These are phyloP conservation scores for Aegle marmelos DNA, from an alignment of 345 rosid genomes.

Conservation along the genomic window DNA sequence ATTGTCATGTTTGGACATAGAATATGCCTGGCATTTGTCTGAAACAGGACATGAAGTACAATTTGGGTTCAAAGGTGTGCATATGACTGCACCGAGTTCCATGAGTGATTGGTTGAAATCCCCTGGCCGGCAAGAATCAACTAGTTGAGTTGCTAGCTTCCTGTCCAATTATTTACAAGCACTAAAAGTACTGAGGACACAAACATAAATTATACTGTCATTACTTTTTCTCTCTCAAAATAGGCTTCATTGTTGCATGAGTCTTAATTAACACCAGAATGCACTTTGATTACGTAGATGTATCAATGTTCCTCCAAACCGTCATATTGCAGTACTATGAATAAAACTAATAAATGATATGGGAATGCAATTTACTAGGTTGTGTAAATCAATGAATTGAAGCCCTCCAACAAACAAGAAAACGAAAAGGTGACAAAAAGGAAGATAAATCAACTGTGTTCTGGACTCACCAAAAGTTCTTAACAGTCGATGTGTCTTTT, in stretches of 20 bases:
- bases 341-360: background rate
- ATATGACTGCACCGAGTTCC: slow-evolving; percentile 95
- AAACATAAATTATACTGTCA: background rate
- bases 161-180: slow-evolving; percentile 34
- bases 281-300: background rate
- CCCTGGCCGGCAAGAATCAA: slow-evolving; percentile 77
- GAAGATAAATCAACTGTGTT: background rate
- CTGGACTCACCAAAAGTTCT: slow-evolving; percentile 66
- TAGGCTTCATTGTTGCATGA: background rate
- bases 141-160: slow-evolving; percentile 87
- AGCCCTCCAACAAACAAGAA: background rate
- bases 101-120: slow-evolving; percentile 94
- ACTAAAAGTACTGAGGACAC: slow-evolving; percentile 8
- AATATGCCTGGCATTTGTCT: slow-evolving; percentile 60
- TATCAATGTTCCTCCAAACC: background rate
- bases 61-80: slow-evolving; percentile 66
- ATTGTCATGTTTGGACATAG: slow-evolving; percentile 45
- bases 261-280: background rate
- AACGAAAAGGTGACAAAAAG: background rate
- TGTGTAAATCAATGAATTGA: background rate
- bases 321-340: background rate
- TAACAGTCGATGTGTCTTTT: slow-evolving; percentile 53
- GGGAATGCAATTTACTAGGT: background rate
- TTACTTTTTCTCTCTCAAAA: background rate
- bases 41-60: slow-evolving; percentile 84